A percentile compares a stretch with the other conserved stretches of the same genome.
phyloP scores from a whole-genome alignment of 306 rosid genomes.

The Aeschynomene evenia region DNA sequence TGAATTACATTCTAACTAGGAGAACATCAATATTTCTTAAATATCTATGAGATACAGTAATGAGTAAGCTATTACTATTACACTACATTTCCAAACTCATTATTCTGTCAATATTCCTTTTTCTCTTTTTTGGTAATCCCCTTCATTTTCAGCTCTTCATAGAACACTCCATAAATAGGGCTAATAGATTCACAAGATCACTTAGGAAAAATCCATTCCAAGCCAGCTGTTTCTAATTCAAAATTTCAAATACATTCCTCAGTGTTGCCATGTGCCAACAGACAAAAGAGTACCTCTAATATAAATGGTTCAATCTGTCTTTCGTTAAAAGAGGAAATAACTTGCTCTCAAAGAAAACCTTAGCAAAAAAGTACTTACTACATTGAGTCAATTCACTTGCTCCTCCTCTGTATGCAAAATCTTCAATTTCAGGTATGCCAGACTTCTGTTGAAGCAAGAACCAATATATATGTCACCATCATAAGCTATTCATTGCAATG shows the following conservation, averaged over 20 bases:
- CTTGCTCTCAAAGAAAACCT: not conserved
- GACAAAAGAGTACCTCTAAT: not conserved
- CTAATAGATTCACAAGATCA: not conserved
- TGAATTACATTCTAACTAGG: not conserved
- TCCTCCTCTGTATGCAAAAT: constrained; percentile 61
- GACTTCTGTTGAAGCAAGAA: constrained; percentile 29
- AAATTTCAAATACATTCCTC: not conserved
- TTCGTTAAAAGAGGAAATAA: not conserved
- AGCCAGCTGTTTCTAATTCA: not conserved
- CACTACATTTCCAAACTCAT: constrained; percentile 1
- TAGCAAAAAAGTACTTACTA: constrained; percentile 36
- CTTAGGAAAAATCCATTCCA: not conserved
- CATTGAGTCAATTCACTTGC: constrained; percentile 35
- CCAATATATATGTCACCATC: not conserved
- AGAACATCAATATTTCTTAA: not conserved
- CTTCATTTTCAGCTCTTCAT: not conserved
- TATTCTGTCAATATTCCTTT: not conserved
- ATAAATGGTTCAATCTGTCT: constrained; percentile 1
- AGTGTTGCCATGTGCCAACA: not conserved
- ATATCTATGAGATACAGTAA: not conserved
- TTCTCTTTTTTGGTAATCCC: not conserved
- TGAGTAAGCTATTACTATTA: not conserved
- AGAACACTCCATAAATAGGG: not conserved
- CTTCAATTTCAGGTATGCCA: constrained; percentile 70
- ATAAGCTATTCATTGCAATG: constrained; percentile 9